Evolutionary conservation across 2,329 filamentous ascomycete species (phyloP), one percentile per base, ranked within the genome.

Genomic region (Sclerotinia subarctica): DNA sequence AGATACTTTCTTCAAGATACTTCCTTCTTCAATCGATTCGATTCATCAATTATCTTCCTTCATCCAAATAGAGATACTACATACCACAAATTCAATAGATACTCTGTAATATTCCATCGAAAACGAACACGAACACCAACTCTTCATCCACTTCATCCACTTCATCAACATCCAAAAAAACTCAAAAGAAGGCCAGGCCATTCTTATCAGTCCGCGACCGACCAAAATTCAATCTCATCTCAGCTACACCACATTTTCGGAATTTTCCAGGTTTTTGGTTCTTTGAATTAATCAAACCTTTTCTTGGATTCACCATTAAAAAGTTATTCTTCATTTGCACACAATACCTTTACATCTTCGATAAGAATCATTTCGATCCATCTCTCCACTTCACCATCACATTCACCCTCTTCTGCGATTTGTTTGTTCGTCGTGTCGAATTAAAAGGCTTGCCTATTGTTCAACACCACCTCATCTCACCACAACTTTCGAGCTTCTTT

Each of bases 401-500:
- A 51, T 35, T n/a, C 58, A n/a, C 19, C 44, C 26, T 35, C 38
- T 58, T 32, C 62, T 8, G 32, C 44, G 35, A 60, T 24, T 60
- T 65, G 38, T 57, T 65, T 57, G 52, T 65, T 65, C 38, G 17
- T n/a, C 35, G 42, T 65, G 26, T 53, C 11, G 8, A 49, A 64
- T 29, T 15, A 64, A 59, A 51, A 62, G 54, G 54, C 54, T 67
- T 60, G 64, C 54, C 54, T 66, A 2, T 21, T 46, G 13, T 57
- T 38, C 19, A 13, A 7, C 58, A 24, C 29, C 24, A 24, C 46
- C 11, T 53, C 54, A 42, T 13, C 56, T 51, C 32, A n/a, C 62
- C 65, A 46, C 65, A 21, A 52, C 56, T 2, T 62, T 67, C 26
- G 47, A 62, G 46, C 54, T 67, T 67, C 47, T 44, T 62, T 38